Conservation (phyloP, 2,329 filamentous ascomycete genomes). For the Hypoxylon sp. region DNA sequence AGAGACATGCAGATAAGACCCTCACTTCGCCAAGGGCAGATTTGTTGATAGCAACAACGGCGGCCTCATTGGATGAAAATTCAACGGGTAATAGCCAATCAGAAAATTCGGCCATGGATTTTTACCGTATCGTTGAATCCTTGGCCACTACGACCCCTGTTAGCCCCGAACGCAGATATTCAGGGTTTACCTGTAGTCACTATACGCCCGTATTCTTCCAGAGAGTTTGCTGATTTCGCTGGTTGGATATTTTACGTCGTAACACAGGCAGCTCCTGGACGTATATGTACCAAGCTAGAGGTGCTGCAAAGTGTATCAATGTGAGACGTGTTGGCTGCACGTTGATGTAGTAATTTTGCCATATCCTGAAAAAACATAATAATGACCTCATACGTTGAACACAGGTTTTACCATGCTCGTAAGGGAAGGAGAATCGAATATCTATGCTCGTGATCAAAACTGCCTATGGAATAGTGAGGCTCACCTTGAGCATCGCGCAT, state of each 20-base stretch:
- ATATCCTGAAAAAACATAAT: constrained; percentile 9
- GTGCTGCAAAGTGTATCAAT: constrained; percentile 20
- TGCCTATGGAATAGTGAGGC: neutral
- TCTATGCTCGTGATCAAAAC: neutral
- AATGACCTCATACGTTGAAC: constrained; percentile 28
- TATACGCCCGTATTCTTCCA: constrained; percentile 5
- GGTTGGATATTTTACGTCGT: constrained; percentile 40
- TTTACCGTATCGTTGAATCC: constrained; percentile 29
- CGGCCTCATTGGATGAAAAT: constrained; percentile 37
- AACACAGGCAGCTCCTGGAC: constrained; percentile 8
- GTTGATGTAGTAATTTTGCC: constrained; percentile 8
- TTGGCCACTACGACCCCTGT: constrained; percentile 34
- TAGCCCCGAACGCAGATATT: constrained; percentile 18
- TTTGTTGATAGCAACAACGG: constrained; percentile 37
- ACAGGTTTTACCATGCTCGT: constrained; percentile 6
- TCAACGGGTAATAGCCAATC: constrained; percentile 43
- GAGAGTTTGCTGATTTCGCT: constrained; percentile 12
- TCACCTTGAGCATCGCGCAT: neutral
- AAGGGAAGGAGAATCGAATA: constrained; percentile 2
- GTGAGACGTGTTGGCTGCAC: constrained; percentile 28
- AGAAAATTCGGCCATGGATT: constrained; percentile 43
- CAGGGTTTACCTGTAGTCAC: constrained; percentile 2
- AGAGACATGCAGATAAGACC: constrained; percentile 53
- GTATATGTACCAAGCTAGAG: constrained; percentile 16
- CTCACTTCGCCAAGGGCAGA: constrained; percentile 25